These are phyloP conservation scores for Saccharomycopsis hybrid DNA, from an alignment of 1,139 yeast species.

Conservation along the genomic window DNA sequence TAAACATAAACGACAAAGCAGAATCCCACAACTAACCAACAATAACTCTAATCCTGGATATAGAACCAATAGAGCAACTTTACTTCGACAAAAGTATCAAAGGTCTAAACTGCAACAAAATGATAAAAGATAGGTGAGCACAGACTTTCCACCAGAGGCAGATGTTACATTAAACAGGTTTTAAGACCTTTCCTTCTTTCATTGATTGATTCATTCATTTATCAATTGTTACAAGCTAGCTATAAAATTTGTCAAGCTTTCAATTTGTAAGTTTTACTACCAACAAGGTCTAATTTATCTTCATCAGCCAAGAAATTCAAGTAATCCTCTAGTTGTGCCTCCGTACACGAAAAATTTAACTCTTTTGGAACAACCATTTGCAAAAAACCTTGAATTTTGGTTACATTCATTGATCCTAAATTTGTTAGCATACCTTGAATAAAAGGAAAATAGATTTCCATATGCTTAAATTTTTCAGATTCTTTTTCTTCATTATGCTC, in stretches of 20 bases:
- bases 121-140: not conserved
- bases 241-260: not conserved
- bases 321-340: conserved; percentile 36
- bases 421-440: conserved; percentile 51
- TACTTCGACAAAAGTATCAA: conserved; percentile 2
- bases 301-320: conserved; percentile 38
- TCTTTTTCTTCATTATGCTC: conserved; percentile 4
- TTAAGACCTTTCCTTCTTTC: no score
- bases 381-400: conserved; percentile 47
- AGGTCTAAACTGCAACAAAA: not conserved
- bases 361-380: conserved; percentile 49
- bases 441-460: conserved; percentile 33
- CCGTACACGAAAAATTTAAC: conserved; percentile 33
- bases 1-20: conserved; percentile 11
- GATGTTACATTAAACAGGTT: no score
- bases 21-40: conserved; percentile 12
- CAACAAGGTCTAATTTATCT: conserved; percentile 30
- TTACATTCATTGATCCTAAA: conserved; percentile 42
- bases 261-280: conserved; percentile 14
- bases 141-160: no score
- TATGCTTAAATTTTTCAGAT: conserved; percentile 30
- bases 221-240: no score
- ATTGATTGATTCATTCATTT: no score
- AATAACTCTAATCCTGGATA: conserved; percentile 1
- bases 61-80: conserved; percentile 5